Evolutionary conservation across 169 alveolate genomes (phyloP).

Genomic region (Cryptosporidium andersoni): DNA sequence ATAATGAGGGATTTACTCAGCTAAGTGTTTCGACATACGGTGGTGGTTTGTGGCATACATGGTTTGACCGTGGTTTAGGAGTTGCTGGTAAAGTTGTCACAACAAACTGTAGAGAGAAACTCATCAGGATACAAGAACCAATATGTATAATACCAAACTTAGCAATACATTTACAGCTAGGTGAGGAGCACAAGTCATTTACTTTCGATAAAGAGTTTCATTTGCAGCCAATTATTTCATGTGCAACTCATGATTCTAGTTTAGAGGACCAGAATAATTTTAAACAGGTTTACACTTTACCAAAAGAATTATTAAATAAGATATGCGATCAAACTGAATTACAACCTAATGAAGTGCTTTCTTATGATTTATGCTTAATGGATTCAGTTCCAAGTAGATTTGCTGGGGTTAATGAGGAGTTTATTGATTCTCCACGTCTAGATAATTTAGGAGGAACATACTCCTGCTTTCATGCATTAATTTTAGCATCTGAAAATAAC

Average conservation of each 20-base stretch:
- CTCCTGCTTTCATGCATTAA: constrained; percentile 86
- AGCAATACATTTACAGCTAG: constrained; percentile 91
- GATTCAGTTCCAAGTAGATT: constrained; percentile 88
- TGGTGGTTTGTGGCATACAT: constrained; percentile 97
- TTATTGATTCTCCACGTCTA: constrained; percentile 90
- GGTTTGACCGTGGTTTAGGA: constrained; percentile 97
- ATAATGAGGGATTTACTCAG: constrained; percentile 84
- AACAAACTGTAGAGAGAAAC: constrained; percentile 83
- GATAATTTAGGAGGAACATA: constrained; percentile 92
- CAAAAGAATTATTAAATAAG: constrained; percentile 69
- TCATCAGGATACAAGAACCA: constrained; percentile 88
- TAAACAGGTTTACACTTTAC: constrained; percentile 16
- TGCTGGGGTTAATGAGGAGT: constrained; percentile 94
- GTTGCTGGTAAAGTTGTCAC: constrained; percentile 93
- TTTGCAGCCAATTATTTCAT: constrained; percentile 83
- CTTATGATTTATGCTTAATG: constrained; percentile 89
- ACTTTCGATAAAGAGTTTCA: constrained; percentile 86
- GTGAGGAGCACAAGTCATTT: constrained; percentile 85
- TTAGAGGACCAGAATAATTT: constrained; percentile 6
- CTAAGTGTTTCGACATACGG: constrained; percentile 91
- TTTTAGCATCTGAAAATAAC: constrained; percentile 74
- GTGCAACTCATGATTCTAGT: constrained; percentile 18
- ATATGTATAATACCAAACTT: constrained; percentile 91
- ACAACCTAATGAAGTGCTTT: constrained; percentile 72
- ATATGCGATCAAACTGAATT: constrained; percentile 33